Percentiles rank a stretch among this genome's conserved stretches.
phyloP scores from a whole-genome alignment of 768 basidiomycete species.

The Leccinum fibrillosum region DNA sequence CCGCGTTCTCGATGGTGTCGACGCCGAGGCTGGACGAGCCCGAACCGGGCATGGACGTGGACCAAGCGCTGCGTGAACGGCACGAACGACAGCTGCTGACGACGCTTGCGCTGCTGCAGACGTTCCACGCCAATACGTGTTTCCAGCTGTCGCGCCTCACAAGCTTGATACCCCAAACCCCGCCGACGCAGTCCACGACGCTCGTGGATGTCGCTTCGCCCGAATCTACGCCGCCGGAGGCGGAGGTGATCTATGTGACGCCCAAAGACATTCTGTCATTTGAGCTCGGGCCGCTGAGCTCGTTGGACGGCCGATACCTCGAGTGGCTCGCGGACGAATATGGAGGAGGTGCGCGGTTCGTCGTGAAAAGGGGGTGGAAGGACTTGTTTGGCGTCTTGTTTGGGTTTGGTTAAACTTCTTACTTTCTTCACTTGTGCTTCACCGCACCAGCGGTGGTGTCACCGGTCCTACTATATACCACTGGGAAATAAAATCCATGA shows the following conservation, averaged over 20 bases:
- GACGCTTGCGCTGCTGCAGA: conserved; percentile 60
- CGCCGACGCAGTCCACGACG: neutral
- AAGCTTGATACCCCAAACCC: conserved; percentile 20
- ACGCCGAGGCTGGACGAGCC: conserved; percentile 30
- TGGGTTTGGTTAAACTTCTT: conserved; percentile 34
- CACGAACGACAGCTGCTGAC: conserved; percentile 38
- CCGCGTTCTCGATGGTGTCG: conserved; percentile 16
- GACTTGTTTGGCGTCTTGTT: conserved; percentile 44
- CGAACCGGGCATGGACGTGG: conserved; percentile 1
- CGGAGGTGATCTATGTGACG: conserved; percentile 42
- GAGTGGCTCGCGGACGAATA: conserved; percentile 77
- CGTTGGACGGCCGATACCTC: conserved; percentile 66
- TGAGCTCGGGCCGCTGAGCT: conserved; percentile 72
- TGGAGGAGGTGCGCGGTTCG: conserved; percentile 39
- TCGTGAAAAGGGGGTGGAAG: conserved; percentile 45
- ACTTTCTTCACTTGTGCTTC: neutral
- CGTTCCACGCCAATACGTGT: conserved; percentile 62
- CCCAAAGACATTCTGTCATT: conserved; percentile 65
- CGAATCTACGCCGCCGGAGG: conserved; percentile 7
- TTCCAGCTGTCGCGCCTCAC: conserved; percentile 52
- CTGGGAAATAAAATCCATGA: too few species aligned
- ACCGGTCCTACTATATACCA: neutral
- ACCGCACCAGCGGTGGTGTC: too few species aligned
- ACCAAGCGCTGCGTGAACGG: conserved; percentile 21
- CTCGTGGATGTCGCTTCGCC: neutral